Evolutionary conservation across 257 asterid genomes (phyloP).

Genomic region (Fraxinus excelsior): DNA sequence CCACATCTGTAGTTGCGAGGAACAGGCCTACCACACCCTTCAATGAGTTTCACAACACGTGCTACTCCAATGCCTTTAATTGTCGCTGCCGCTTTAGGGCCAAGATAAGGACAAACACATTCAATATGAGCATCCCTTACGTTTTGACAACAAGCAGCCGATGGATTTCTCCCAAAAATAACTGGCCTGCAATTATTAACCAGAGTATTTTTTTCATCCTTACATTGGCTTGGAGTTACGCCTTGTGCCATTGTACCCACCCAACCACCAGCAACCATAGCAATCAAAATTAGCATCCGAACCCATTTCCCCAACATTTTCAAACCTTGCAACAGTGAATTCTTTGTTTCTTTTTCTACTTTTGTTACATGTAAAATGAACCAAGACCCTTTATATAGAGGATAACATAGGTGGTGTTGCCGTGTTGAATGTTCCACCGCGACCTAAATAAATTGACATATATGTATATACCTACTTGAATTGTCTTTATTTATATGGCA

Average conservation of each 20-base stretch:
- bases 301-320: too few species aligned
- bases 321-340: too few species aligned
- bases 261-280: too few species aligned
- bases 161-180: background rate
- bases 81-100: background rate
- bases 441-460: background rate
- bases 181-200: background rate
- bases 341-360: background rate
- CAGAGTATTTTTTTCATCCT: background rate
- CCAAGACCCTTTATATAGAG: background rate
- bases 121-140: background rate
- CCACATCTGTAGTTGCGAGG: too few species aligned
- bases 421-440: background rate
- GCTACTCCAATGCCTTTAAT: background rate
- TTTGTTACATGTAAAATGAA: background rate
- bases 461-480: too few species aligned
- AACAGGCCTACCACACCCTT: too few species aligned
- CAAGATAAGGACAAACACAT: constrained; percentile 9
- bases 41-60: too few species aligned
- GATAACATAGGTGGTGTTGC: background rate
- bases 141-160: background rate
- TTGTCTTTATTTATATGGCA: too few species aligned
- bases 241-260: background rate
- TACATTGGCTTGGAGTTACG: background rate
- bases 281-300: too few species aligned